A percentile compares a stretch with the other conserved stretches of the same genome.
Evolutionary conservation across 768 basidiomycete species (phyloP).

Genomic region (Xerocomus brunneocitrinus): DNA sequence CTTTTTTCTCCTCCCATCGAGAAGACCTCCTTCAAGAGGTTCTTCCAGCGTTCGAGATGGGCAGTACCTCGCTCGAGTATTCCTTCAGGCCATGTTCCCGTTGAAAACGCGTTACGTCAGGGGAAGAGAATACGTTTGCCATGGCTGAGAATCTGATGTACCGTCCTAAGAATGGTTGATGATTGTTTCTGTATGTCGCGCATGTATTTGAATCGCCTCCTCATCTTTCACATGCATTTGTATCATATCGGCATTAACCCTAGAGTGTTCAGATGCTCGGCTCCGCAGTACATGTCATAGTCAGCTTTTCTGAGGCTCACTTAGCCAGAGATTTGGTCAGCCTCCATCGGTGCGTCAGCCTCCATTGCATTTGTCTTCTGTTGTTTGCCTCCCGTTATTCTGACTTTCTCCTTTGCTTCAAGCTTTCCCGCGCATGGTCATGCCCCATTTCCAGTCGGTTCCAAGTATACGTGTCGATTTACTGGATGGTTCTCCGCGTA

Average conservation of each 20-base stretch:
- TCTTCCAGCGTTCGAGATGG: constrained; percentile 29
- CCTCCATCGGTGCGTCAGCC: constrained; percentile 23
- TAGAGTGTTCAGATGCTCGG: not conserved
- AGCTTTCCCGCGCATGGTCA: constrained; percentile 9
- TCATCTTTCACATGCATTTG: constrained; percentile 8
- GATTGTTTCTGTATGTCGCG: constrained; percentile 19
- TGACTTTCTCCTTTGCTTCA: constrained; percentile 5
- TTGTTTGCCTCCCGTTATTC: constrained; percentile 7
- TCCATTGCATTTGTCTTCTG: not conserved
- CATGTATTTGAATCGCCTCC: constrained; percentile 16
- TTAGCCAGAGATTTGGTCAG: constrained; percentile 12
- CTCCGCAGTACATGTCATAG: not conserved
- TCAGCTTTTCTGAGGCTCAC: not conserved
- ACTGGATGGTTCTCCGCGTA: constrained; percentile 9
- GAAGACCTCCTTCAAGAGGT: constrained; percentile 20
- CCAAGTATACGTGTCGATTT: constrained; percentile 23
- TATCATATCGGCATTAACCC: constrained; percentile 4
- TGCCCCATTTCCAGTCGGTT: constrained; percentile 14
- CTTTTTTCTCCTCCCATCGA: constrained; percentile 13
- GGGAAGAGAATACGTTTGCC: constrained; percentile 28
- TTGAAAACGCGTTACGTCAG: constrained; percentile 20
- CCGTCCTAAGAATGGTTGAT: constrained; percentile 1
- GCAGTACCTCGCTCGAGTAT: constrained; percentile 11
- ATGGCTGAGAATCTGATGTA: constrained; percentile 30
- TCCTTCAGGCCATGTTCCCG: constrained; percentile 16